phyloP scores from a whole-genome alignment of 768 basidiomycete genomes.

The Psilocybe sp. region DNA sequence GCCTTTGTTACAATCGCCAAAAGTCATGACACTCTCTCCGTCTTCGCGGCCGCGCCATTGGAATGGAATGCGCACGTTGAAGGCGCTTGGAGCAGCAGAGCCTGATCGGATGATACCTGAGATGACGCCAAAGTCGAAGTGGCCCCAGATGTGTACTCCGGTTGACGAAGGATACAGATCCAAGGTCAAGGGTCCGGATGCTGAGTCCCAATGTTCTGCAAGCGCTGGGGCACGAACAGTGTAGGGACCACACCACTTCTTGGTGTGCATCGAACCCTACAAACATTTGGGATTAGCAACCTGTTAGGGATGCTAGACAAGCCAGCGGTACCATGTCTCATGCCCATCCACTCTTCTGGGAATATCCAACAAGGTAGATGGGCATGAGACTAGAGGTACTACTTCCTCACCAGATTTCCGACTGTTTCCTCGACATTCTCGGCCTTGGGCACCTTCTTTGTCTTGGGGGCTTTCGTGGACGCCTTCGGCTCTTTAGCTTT shows the following conservation, averaged over 20 bases:
- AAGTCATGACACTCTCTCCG: conserved; percentile 15
- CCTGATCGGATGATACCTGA: conserved; percentile 21
- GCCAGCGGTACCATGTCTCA: no score
- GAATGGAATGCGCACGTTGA: conserved; percentile 12
- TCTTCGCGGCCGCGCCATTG: conserved; percentile 21
- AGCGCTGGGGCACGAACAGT: conserved; percentile 19
- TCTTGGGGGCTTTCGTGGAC: no score
- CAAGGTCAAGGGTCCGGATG: conserved; percentile 9
- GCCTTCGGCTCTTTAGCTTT: no score
- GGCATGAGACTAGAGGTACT: no score
- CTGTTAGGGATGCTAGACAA: no score
- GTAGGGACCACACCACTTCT: conserved; percentile 7
- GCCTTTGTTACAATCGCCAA: conserved; percentile 13
- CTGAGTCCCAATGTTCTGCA: conserved; percentile 11
- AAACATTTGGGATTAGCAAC: no score
- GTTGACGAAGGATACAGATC: conserved; percentile 22
- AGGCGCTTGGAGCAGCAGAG: conserved; percentile 5
- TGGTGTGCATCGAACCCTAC: background rate
- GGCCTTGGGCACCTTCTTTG: no score
- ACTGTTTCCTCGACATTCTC: no score
- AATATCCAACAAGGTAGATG: no score
- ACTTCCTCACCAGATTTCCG: no score
- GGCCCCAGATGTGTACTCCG: conserved; percentile 22
- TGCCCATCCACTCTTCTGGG: no score
- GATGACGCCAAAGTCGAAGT: conserved; percentile 22